phyloP scores from a whole-genome alignment of 352 stramenopile species.

The Albugo candida region DNA sequence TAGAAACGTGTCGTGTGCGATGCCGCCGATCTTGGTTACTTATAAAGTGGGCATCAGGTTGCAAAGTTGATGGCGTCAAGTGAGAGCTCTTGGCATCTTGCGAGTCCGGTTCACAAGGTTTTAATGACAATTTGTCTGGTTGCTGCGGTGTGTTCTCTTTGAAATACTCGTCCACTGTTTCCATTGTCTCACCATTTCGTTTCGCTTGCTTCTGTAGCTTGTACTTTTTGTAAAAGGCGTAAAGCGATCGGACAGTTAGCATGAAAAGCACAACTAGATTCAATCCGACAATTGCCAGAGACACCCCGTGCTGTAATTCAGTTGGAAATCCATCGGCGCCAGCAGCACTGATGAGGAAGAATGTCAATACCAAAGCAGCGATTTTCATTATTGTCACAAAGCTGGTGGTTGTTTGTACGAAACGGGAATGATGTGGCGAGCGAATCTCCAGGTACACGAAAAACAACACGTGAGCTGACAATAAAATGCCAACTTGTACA shows the following conservation, averaged over 20 bases:
- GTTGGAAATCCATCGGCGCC: slow-evolving; percentile 30
- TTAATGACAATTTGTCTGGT: too few species aligned
- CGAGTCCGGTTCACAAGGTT: too few species aligned
- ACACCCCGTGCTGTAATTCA: slow-evolving; percentile 44
- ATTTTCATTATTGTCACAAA: slow-evolving; percentile 70
- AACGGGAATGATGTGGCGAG: slow-evolving; percentile 44
- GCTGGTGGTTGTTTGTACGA: slow-evolving; percentile 48
- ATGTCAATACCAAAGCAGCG: slow-evolving; percentile 42
- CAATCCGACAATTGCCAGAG: slow-evolving; percentile 39
- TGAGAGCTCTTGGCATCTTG: too few species aligned
- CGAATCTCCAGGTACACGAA: slow-evolving; percentile 56
- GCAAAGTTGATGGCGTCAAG: too few species aligned
- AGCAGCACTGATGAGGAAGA: slow-evolving; percentile 44
- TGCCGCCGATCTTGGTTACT: too few species aligned
- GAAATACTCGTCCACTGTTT: slow-evolving; percentile 42
- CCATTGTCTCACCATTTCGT: slow-evolving; percentile 29
- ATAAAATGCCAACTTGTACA: slow-evolving; percentile 30
- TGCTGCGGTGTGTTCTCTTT: slow-evolving; percentile 13
- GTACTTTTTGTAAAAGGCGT: slow-evolving; percentile 54
- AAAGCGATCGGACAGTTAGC: slow-evolving; percentile 42
- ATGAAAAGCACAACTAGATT: slow-evolving; percentile 47
- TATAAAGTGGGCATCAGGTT: too few species aligned
- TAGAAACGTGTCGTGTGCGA: too few species aligned
- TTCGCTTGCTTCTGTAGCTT: slow-evolving; percentile 38
- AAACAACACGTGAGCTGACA: slow-evolving; percentile 36